These are phyloP conservation scores for Trichoderma sp. DNA, from an alignment of 2,329 filamentous ascomycete genomes.

Conservation along the genomic window DNA sequence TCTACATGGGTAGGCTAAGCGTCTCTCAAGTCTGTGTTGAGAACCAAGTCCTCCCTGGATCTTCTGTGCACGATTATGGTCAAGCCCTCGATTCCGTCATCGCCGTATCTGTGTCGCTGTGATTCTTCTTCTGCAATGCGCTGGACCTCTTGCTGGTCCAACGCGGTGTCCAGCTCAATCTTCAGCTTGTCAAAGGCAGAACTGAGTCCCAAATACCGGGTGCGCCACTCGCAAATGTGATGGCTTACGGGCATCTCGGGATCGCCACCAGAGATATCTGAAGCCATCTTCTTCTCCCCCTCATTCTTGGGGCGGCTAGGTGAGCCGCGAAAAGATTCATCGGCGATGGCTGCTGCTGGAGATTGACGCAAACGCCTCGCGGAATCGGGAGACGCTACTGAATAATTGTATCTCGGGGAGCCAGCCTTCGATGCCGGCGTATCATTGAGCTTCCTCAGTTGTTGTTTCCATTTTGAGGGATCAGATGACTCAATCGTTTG, in stretches of 20 bases:
- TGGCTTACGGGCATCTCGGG: neutral
- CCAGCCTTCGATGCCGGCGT: neutral
- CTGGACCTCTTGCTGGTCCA: constrained; percentile 10
- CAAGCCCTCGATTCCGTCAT: constrained; percentile 51
- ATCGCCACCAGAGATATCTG: neutral
- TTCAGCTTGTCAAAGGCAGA: constrained; percentile 25
- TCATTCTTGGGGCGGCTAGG: neutral
- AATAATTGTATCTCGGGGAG: neutral
- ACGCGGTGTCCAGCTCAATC: constrained; percentile 6
- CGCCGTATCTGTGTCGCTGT: constrained; percentile 33
- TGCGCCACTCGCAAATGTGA: constrained; percentile 27
- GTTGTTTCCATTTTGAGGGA: constrained; percentile 24
- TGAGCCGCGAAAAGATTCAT: neutral
- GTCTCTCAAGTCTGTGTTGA: constrained; percentile 50
- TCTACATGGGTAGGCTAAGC: neutral
- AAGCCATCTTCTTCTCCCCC: neutral
- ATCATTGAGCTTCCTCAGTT: neutral
- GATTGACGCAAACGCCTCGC: neutral
- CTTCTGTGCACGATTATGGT: constrained; percentile 56
- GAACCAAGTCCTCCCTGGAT: constrained; percentile 54
- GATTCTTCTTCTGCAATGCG: neutral
- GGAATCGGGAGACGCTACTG: neutral
- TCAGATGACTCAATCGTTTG: constrained; percentile 1
- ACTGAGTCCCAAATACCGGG: constrained; percentile 25
- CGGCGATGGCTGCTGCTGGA: neutral